Base-by-base conservation (phyloP, 768 basidiomycete species). In the Mycena galopus region DNA sequence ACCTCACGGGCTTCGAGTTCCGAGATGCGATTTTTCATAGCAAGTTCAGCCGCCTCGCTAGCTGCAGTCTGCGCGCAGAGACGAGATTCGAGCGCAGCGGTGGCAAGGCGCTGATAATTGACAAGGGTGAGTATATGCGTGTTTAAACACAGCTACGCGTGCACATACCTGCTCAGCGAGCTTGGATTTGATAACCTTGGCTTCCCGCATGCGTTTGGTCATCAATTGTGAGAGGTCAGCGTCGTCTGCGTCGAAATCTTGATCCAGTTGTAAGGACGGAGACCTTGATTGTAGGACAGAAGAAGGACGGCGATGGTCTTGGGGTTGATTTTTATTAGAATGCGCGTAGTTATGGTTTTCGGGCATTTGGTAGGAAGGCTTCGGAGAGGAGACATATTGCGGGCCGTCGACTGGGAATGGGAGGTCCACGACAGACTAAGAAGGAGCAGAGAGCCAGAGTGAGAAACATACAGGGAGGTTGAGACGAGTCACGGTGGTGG, bases 141-240 rank as follows among this genome's bases (percentile, higher is more conserved):
- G 17, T 29, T 39, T n/a, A 35, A 19, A 35, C n/a, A 16, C 29
- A 23, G 30, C 9, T 53, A 55, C 6, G 12, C n/a, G 35, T 29
- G 27, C n/a, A 64, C 78, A 29, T n/a, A 78, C 78, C 69, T 79
- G 72, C 67, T 79, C 77, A 19, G 74, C 73, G 27, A 79, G 73
- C 67, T 79, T 76, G 12, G 72, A 39, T 64, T 79, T 79, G 29
- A 76, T 58, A 17, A 75, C 21, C 32, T 75, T 74, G n/a, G 73
- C 71, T 51, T 79, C 78, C 16, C 71, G 76, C 69, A 79, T 65
- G 32, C 72, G 76, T 25, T 76, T 72, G 44, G 66, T 67, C 74
- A 78, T 74, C 30, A 77, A 53, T 55, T 77, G 73, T 21, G 76
- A 75, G 51, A 78, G 70, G 67, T 76, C 77, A 19, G 73, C 69